phyloP scores from a whole-genome alignment of 2,329 filamentous ascomycete species.

The Pleurostoma richardsiae region DNA sequence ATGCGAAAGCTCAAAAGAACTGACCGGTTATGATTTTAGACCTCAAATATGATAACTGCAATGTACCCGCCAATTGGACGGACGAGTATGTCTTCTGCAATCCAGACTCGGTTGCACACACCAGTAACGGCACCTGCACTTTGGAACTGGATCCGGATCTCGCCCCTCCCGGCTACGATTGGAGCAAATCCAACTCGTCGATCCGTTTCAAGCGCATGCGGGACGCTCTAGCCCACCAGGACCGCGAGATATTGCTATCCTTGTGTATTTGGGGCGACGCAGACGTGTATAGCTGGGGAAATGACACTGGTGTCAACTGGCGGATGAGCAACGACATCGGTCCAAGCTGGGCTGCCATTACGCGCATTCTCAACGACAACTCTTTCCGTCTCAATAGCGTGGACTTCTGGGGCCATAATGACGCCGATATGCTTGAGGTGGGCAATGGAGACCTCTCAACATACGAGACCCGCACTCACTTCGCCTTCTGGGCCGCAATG shows the following conservation, averaged over 20 bases:
- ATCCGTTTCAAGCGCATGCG: background rate
- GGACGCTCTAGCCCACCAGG: no score
- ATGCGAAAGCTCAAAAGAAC: background rate
- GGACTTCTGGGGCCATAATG: conserved; percentile 44
- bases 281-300: background rate
- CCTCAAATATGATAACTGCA: conserved; percentile 7
- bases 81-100: conserved; percentile 1
- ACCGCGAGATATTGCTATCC: no score
- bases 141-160: background rate
- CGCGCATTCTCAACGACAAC: conserved; percentile 28
- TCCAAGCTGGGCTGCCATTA: background rate
- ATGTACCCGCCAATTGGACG: conserved; percentile 1
- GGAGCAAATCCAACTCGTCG: background rate
- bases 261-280: no score
- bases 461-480: conserved; percentile 42
- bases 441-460: conserved; percentile 41
- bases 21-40: background rate
- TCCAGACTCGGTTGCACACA: no score
- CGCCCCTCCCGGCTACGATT: background rate
- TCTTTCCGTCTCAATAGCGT: conserved; percentile 36
- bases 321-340: background rate
- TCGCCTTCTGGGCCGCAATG: conserved; percentile 45
- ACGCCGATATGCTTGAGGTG: conserved; percentile 46
- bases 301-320: background rate
- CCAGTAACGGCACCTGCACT: background rate